Evolutionary conservation across 345 rosid genomes (phyloP), one percentile per base, ranked within the genome.

Genomic region (Triadica sebifera): DNA sequence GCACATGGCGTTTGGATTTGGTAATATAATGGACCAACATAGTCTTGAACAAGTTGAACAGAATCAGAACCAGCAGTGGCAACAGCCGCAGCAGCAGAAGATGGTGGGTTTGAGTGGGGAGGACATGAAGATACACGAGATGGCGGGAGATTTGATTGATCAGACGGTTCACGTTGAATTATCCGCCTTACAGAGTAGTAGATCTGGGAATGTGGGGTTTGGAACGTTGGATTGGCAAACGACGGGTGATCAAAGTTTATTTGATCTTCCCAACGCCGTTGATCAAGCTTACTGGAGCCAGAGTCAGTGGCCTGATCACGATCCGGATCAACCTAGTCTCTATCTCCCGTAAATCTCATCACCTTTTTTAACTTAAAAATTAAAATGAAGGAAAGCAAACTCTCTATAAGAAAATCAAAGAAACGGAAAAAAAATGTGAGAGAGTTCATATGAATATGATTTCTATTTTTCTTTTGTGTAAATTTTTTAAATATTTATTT

Each of bases 271-370:
- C 5, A 81, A 38, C 81, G 34, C 81, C 72, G 90, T 80, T 81
- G 98, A 92, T 89, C 94, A 89, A 69, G 79, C 87, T 4, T 92
- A 89, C 89, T 94, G 98, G 98, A 81, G 84, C 83, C 93, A 88
- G 72, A 83, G 79, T 79, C 98, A 87, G 74, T 94, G 97, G 96
- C 70, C 65, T 34, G 93, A 86, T 80, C 90, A 85, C 51, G 89
- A 29, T 29, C 34, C 34, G 34, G 34, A 91, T 81, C 94, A 85
- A 16, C 74, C 82, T 37, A 78, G 78, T 77, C 89, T 90, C 25
- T 94, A 84, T 69, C 91, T 94, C 71, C 98, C 98, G 82, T 94
- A 87, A 67, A 67, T 84, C 77, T 62, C 66, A n/a, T 37, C 22
- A 37, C 24, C 22, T 63, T 39, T 61, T 65, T 55, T 53, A 56